Evolutionary conservation across 192 early-diverging fungal genomes (phyloP), one percentile per base, ranked within the genome.

Genomic region (Coemansia sp.): DNA sequence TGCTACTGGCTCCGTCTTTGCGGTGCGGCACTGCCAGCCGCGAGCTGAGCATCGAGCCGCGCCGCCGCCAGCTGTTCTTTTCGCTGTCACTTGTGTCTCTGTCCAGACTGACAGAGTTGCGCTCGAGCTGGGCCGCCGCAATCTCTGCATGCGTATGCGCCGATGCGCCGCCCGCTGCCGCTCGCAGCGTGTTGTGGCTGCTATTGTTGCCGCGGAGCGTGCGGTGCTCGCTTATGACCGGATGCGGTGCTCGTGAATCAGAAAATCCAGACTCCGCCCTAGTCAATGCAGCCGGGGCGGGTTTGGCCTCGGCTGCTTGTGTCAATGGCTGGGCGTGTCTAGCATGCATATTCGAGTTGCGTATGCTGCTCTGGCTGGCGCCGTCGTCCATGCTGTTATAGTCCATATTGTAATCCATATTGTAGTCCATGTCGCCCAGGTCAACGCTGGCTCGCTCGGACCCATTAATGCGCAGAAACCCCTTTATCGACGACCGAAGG

Each of bases 41-140:
- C 50, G 78, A 75, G 47, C 69, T 65, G 23, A 81, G 49, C 46
- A 81, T 26, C 38, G 78, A 81, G 49, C 78, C 78, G 15, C 78
- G 68, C 36, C 78, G 72, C 50, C 78, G 72, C 78, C 78, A 81
- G 34, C 78, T 59, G 34, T 51, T 60, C 48, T 68, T 68, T 4
- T 75, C 69, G 21, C 55, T 65, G 23, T 57, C 55, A 17, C 57
- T 59, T 31, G 46, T 17, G 60, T 66, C 61, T 19, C 47, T 54
- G 49, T 59, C 69, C 2, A 56, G 37, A 49, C 57, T 25, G 22
- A 74, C 62, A 3, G 78, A 81, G 52, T 66, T 72, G 31, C 72
- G 52, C 40, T 63, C 69, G 15, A 62, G 62, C 52, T 23, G 62
- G 55, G 20, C 47, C 14, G 61, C 56, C 21, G 67, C 64, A 66